These are phyloP conservation scores for Jamesozyma spencerorum DNA, from an alignment of 805 yeast genomes.

Conservation along the genomic window DNA sequence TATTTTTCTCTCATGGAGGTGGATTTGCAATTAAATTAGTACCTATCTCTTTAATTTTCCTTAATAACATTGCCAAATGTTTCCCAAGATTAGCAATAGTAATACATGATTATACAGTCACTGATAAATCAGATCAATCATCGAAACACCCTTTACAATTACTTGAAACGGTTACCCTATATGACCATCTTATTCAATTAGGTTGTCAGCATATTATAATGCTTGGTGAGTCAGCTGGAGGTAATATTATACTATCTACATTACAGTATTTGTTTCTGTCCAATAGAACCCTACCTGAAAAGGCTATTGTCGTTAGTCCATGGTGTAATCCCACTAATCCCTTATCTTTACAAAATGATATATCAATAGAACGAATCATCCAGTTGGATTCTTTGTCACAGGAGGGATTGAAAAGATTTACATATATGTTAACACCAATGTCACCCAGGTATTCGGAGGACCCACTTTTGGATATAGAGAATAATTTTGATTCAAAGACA, in stretches of 20 bases:
- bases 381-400: slow-evolving; percentile 11
- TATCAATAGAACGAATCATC: too few species aligned
- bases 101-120: slow-evolving; percentile 15
- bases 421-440: not conserved
- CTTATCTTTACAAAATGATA: slow-evolving; percentile 3
- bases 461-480: slow-evolving; percentile 15
- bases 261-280: slow-evolving; percentile 8
- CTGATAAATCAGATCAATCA: slow-evolving; percentile 5
- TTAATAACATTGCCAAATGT: slow-evolving; percentile 8
- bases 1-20: slow-evolving; percentile 23
- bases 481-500: slow-evolving; percentile 8
- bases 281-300: slow-evolving; percentile 9
- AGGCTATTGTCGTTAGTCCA: slow-evolving; percentile 20
- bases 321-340: slow-evolving; percentile 20
- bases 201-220: slow-evolving; percentile 10
- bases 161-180: slow-evolving; percentile 10
- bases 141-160: slow-evolving; percentile 11
- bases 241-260: slow-evolving; percentile 14
- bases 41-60: slow-evolving; percentile 9
- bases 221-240: slow-evolving; percentile 27
- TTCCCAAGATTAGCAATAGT: slow-evolving; percentile 13
- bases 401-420: slow-evolving; percentile 7
- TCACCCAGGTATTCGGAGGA: slow-evolving; percentile 2
- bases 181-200: slow-evolving; percentile 7
- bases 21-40: slow-evolving; percentile 18